phyloP scores from a whole-genome alignment of 1,139 yeast genomes.

The Yamadazyma trypodendri region DNA sequence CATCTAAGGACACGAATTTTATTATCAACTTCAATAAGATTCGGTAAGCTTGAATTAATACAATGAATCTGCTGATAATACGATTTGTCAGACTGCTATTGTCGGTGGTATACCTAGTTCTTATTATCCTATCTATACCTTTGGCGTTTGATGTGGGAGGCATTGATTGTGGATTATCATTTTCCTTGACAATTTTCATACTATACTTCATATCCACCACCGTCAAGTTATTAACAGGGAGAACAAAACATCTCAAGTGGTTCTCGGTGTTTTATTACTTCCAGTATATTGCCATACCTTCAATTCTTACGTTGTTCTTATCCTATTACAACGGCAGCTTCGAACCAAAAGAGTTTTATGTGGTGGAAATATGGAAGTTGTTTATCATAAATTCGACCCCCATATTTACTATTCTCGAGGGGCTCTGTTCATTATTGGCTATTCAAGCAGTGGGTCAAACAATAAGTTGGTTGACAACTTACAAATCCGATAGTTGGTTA shows the following conservation, averaged over 20 bases:
- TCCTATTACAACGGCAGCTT: constrained; percentile 40
- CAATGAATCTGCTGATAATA: constrained; percentile 8
- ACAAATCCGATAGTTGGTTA: constrained; percentile 76
- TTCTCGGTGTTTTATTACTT: constrained; percentile 67
- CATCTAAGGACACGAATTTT: too few species aligned
- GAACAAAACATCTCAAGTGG: constrained; percentile 48
- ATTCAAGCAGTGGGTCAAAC: constrained; percentile 91
- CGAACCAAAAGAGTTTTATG: constrained; percentile 9
- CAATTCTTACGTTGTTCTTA: constrained; percentile 71
- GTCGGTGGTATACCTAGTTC: constrained; percentile 59
- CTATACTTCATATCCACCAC: constrained; percentile 75
- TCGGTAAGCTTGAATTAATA: too few species aligned
- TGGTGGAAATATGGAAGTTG: constrained; percentile 57
- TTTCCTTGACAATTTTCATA: constrained; percentile 70
- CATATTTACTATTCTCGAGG: constrained; percentile 83
- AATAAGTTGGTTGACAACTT: constrained; percentile 66
- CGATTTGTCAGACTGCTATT: constrained; percentile 34
- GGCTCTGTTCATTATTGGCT: constrained; percentile 83
- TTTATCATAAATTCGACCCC: constrained; percentile 81
- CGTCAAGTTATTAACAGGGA: constrained; percentile 55
- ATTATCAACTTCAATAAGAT: too few species aligned
- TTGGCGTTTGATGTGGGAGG: constrained; percentile 97
- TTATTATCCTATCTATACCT: constrained; percentile 82
- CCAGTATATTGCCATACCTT: constrained; percentile 83
- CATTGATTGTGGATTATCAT: constrained; percentile 81